Evolutionary conservation across 176 grass and related monocot genomes (phyloP).

Genomic region (Triticum urartu): DNA sequence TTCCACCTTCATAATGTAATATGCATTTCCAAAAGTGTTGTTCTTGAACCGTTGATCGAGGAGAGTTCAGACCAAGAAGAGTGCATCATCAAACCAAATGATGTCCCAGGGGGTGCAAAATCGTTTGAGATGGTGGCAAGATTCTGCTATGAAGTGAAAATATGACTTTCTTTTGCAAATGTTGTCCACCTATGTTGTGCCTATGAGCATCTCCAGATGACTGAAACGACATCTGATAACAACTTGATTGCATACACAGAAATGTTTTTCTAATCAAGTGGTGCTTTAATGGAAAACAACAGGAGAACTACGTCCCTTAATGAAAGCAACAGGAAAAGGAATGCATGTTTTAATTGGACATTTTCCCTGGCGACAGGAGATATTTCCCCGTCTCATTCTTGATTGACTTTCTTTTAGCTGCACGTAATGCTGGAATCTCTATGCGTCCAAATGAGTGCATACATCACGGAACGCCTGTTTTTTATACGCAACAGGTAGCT

Average conservation of each 20-base stretch:
- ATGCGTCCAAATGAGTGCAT: not conserved
- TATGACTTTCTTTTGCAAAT: conserved; percentile 75
- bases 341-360: no score
- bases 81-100: not conserved
- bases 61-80: conserved; percentile 56
- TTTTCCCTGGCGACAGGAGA: no score
- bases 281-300: no score
- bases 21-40: conserved; percentile 55
- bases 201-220: conserved; percentile 33
- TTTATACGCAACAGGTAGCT: not conserved
- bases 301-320: no score
- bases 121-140: conserved; percentile 88
- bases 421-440: not conserved
- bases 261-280: no score
- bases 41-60: conserved; percentile 62
- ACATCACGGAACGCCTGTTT: not conserved
- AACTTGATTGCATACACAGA: no score
- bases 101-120: conserved; percentile 19
- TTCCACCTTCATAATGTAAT: conserved; percentile 96
- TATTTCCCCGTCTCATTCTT: no score
- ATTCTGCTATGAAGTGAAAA: conserved; percentile 87
- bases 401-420: not conserved
- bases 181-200: conserved; percentile 28
- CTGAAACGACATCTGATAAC: no score
- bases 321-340: no score